Evolutionary conservation across 345 rosid species (phyloP).

Genomic region (Eucalyptus pauciflora): DNA sequence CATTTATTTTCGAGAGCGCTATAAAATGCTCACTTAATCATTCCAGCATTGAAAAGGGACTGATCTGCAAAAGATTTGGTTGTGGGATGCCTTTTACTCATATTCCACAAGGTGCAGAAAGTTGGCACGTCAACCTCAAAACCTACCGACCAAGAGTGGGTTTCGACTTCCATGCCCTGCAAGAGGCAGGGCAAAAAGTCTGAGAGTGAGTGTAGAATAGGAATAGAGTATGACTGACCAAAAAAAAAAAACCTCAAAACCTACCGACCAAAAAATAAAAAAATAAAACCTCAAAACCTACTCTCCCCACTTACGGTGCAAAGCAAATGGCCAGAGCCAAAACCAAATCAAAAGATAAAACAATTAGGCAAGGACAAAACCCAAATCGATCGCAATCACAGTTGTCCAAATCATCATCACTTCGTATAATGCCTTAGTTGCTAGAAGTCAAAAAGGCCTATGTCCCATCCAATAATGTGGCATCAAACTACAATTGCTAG

Average conservation of each 20-base stretch:
- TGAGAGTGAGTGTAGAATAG: no score
- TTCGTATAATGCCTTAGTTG: not conserved
- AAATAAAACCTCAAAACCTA: not conserved
- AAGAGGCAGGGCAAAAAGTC: no score
- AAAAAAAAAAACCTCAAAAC: no score
- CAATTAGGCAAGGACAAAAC: not conserved
- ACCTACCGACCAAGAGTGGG: no score
- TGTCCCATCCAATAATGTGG: not conserved
- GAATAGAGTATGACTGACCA: no score
- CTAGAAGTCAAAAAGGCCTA: not conserved
- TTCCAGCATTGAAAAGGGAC: not conserved
- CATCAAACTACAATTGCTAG: not conserved
- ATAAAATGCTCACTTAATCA: not conserved
- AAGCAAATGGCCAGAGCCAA: not conserved
- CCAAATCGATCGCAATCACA: not conserved
- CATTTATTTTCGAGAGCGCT: no score
- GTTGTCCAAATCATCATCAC: not conserved
- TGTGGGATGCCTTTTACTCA: not conserved
- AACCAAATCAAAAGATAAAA: not conserved
- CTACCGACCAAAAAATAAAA: no score
- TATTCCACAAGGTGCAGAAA: not conserved
- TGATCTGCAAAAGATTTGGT: not conserved
- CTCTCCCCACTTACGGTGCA: rapidly evolving
- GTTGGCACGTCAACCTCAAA: not conserved
- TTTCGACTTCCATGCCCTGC: no score